phyloP scores from a whole-genome alignment of 129 eudicot species.

The Artemisia annua region DNA sequence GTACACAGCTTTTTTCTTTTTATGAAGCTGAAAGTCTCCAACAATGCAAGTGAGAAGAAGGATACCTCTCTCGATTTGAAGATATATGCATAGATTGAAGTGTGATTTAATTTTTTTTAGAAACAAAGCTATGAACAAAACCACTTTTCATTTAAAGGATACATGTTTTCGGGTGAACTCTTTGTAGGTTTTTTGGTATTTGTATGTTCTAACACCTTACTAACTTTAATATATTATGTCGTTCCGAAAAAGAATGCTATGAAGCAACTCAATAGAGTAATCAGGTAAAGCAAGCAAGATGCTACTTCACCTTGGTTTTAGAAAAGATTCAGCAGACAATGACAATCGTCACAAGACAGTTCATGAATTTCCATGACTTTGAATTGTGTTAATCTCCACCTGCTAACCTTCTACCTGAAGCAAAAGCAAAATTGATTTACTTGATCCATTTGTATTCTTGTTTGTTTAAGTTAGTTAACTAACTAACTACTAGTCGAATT shows the following conservation, averaged over 20 bases:
- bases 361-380: neutral
- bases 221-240: too few relatives aligned
- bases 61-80: neutral
- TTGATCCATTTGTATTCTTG: conserved; percentile 9
- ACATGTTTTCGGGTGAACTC: too few relatives aligned
- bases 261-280: neutral
- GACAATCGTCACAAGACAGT: neutral
- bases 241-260: neutral
- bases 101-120: neutral
- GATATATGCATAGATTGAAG: neutral
- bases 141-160: too few relatives aligned
- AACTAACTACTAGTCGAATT: neutral
- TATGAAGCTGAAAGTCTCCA: neutral
- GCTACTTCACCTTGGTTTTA: neutral
- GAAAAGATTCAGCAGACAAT: conserved; percentile 3
- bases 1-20: neutral
- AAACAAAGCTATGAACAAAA: too few relatives aligned
- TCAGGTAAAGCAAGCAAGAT: conserved; percentile 11
- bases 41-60: neutral
- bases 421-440: neutral
- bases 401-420: conserved; percentile 3
- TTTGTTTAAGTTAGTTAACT: conserved; percentile 9
- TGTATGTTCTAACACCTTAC: too few relatives aligned
- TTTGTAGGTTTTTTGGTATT: too few relatives aligned
- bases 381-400: conserved; percentile 11